A percentile compares a stretch with the other conserved stretches of the same genome.
Evolutionary conservation across 2,329 filamentous ascomycete species (phyloP).

Genomic region (Stenocarpella maydis): DNA sequence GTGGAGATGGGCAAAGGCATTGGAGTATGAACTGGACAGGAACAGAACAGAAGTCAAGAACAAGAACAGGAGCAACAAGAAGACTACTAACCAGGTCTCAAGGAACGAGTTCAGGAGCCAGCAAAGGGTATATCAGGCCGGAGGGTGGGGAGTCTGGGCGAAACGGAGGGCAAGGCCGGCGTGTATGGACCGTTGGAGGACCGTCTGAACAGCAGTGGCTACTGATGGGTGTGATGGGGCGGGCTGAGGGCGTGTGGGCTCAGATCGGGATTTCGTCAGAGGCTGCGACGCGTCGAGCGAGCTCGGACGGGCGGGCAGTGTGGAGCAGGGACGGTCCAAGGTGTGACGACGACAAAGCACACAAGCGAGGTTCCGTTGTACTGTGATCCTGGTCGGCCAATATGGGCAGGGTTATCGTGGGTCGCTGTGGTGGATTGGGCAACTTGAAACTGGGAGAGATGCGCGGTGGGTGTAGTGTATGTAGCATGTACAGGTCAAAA

Average conservation of each 20-base stretch:
- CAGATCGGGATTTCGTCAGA: conserved; percentile 26
- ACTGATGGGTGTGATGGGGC: not conserved
- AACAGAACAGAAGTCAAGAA: too few relatives aligned
- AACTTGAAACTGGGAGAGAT: conserved; percentile 12
- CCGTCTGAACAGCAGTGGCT: not conserved
- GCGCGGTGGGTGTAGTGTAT: not conserved
- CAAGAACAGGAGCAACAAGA: not conserved
- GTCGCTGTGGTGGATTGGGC: conserved; percentile 8
- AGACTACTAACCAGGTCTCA: conserved; percentile 13
- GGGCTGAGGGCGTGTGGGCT: conserved; percentile 17
- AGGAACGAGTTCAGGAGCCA: conserved; percentile 10
- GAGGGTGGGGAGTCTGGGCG: not conserved
- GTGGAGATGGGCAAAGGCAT: conserved; percentile 6
- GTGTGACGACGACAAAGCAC: conserved; percentile 27
- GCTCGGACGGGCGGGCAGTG: conserved; percentile 25
- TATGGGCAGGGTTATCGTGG: conserved; percentile 17
- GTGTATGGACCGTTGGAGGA: conserved; percentile 23
- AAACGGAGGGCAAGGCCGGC: conserved; percentile 15
- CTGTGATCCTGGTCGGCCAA: conserved; percentile 19
- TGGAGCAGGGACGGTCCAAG: conserved; percentile 26
- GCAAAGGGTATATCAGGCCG: conserved; percentile 23
- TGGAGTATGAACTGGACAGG: not conserved
- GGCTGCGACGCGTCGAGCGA: conserved; percentile 23
- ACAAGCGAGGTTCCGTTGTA: conserved; percentile 21
- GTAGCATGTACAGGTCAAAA: conserved; percentile 2